Evolutionary conservation across 192 early-diverging fungal genomes (phyloP).

Genomic region (Irineochytrium annulatum): DNA sequence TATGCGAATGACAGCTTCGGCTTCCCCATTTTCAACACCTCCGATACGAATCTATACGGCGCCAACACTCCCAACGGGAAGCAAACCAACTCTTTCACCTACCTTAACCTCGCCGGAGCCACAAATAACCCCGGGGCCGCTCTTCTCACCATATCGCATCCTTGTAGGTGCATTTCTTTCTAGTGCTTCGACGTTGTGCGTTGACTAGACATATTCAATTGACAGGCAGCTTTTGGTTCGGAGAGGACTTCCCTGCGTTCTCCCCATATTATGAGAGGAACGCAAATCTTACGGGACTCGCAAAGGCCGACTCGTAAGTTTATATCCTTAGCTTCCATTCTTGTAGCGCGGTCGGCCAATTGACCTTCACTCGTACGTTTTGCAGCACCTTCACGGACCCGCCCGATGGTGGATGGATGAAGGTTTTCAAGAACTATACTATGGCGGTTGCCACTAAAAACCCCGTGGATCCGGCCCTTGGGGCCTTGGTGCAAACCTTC

Average conservation of each 20-base stretch:
- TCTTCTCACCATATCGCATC: background rate
- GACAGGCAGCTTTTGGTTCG: slow-evolving; percentile 20
- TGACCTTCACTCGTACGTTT: too few species aligned
- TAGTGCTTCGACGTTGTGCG: background rate
- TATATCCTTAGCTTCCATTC: too few species aligned
- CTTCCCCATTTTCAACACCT: slow-evolving; percentile 22
- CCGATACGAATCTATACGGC: slow-evolving; percentile 34
- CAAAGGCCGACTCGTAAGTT: slow-evolving; percentile 16
- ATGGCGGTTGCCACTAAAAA: background rate
- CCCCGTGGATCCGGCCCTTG: too few species aligned
- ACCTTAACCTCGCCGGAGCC: slow-evolving; percentile 1
- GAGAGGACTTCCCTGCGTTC: slow-evolving; percentile 7
- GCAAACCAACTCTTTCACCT: slow-evolving; percentile 5
- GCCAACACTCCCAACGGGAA: slow-evolving; percentile 12
- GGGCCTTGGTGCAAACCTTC: background rate
- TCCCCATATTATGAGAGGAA: slow-evolving; percentile 11
- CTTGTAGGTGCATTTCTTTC: slow-evolving; percentile 8
- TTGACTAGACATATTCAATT: background rate
- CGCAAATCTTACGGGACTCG: slow-evolving; percentile 13
- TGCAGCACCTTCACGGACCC: slow-evolving; percentile 13
- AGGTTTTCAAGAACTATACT: background rate
- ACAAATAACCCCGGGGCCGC: slow-evolving; percentile 10
- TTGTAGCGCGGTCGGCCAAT: too few species aligned
- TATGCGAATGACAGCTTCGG: slow-evolving; percentile 5
- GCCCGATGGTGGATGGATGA: slow-evolving; percentile 17